These are phyloP conservation scores for Amanita rubescens DNA, from an alignment of 768 basidiomycete species.

Conservation along the genomic window DNA sequence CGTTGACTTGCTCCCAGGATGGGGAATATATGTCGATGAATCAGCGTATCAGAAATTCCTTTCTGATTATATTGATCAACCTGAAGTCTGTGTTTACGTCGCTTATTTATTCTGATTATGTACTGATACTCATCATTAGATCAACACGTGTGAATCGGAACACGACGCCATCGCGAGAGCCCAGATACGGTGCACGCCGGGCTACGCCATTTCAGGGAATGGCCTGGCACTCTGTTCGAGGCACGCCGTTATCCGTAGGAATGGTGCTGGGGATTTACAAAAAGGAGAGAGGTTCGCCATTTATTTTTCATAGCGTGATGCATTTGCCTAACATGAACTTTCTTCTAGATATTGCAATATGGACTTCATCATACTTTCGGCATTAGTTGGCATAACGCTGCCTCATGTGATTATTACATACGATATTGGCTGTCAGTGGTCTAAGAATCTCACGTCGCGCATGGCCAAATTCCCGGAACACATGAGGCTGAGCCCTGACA, in stretches of 20 bases:
- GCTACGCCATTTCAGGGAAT: too few species aligned
- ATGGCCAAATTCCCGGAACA: too few species aligned
- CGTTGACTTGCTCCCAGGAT: conserved; percentile 2
- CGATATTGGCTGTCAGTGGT: conserved; percentile 24
- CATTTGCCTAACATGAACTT: too few species aligned
- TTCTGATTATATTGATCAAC: neutral
- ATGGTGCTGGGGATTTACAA: conserved; percentile 9
- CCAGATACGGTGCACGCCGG: too few species aligned
- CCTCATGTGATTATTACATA: conserved; percentile 16
- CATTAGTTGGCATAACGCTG: conserved; percentile 10
- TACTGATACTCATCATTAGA: too few species aligned
- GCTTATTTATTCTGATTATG: too few species aligned
- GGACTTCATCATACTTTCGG: conserved; percentile 21
- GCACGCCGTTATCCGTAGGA: conserved; percentile 14
- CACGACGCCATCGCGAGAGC: too few species aligned
- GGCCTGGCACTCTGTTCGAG: conserved; percentile 16
- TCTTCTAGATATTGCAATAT: conserved; percentile 16
- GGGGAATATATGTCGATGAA: neutral
- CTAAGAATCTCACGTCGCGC: conserved; percentile 13
- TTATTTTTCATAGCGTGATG: too few species aligned
- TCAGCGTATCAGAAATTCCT: neutral
- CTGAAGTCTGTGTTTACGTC: too few species aligned
- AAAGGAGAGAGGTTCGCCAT: conserved; percentile 9
- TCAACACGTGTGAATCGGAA: too few species aligned
- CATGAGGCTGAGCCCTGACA: too few species aligned